phyloP scores from a whole-genome alignment of 2,329 filamentous ascomycete genomes.

The Aspergillus persii region DNA sequence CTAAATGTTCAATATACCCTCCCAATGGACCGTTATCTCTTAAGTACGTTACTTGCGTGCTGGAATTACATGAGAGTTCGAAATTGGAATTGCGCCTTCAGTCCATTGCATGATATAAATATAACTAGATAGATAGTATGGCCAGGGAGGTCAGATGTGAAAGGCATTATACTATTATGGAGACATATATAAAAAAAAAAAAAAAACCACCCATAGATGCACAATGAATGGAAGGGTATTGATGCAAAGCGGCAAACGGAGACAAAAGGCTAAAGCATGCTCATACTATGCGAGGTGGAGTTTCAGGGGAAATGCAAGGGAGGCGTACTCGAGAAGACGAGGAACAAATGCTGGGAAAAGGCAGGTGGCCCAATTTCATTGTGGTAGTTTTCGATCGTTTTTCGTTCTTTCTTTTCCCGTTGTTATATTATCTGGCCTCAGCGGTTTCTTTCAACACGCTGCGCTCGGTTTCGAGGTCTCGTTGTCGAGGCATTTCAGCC shows the following conservation, averaged over 20 bases:
- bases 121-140: not conserved
- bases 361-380: not conserved
- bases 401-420: not conserved
- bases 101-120: constrained; percentile 5
- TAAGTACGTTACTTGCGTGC: no score
- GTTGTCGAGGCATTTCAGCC: constrained; percentile 9
- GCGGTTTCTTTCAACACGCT: constrained; percentile 23
- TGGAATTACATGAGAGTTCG: no score
- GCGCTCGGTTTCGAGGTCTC: constrained; percentile 25
- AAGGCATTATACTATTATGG: constrained; percentile 23
- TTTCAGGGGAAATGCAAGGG: constrained; percentile 8
- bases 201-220: constrained; percentile 16
- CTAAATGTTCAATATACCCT: no score
- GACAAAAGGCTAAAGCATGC: constrained; percentile 13
- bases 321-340: constrained; percentile 5
- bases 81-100: constrained; percentile 15
- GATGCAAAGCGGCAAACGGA: constrained; percentile 16
- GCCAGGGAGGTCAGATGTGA: not conserved
- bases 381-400: no score
- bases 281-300: constrained; percentile 15
- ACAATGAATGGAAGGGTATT: constrained; percentile 17
- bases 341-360: constrained; percentile 3
- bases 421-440: constrained; percentile 17
- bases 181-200: constrained; percentile 2
- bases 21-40: no score